phyloP scores from a whole-genome alignment of 2,329 filamentous ascomycete genomes.

The Chaetomiaceae sp. region DNA sequence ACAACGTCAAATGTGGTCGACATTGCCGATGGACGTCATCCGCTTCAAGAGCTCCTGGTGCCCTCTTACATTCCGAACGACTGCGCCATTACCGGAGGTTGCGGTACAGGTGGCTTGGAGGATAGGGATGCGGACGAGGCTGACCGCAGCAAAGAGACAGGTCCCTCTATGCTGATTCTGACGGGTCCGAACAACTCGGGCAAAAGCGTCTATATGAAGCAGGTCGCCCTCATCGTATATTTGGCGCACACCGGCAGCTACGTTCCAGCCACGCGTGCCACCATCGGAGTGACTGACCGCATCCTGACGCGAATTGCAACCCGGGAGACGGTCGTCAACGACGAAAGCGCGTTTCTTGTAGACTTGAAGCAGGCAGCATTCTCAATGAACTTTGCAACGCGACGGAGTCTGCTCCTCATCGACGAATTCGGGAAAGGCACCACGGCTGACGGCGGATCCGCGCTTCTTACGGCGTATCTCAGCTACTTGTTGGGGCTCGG shows the following conservation, averaged over 20 bases:
- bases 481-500: conserved; percentile 47
- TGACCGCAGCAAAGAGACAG: not conserved
- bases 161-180: conserved; percentile 66
- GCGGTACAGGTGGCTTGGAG: conserved; percentile 21
- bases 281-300: conserved; percentile 83
- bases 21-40: conserved; percentile 75
- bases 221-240: conserved; percentile 84
- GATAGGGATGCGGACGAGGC: not conserved
- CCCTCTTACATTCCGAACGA: conserved; percentile 78
- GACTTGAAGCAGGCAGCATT: conserved; percentile 84
- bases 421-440: conserved; percentile 81
- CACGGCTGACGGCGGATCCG: conserved; percentile 50
- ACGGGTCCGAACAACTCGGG: conserved; percentile 96
- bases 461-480: conserved; percentile 52
- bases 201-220: conserved; percentile 93
- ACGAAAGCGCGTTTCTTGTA: conserved; percentile 61
- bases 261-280: conserved; percentile 71
- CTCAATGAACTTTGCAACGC: conserved; percentile 66
- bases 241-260: conserved; percentile 90
- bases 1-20: conserved; percentile 62
- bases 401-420: conserved; percentile 74
- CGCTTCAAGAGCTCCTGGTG: conserved; percentile 78
- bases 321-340: conserved; percentile 52
- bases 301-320: conserved; percentile 83
- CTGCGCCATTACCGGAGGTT: conserved; percentile 61